A percentile compares a stretch with the other conserved stretches of the same genome.
These are phyloP conservation scores for Mrakiaceae sp. DNA, from an alignment of 1,284 basidiomycete species.

Conservation along the genomic window DNA sequence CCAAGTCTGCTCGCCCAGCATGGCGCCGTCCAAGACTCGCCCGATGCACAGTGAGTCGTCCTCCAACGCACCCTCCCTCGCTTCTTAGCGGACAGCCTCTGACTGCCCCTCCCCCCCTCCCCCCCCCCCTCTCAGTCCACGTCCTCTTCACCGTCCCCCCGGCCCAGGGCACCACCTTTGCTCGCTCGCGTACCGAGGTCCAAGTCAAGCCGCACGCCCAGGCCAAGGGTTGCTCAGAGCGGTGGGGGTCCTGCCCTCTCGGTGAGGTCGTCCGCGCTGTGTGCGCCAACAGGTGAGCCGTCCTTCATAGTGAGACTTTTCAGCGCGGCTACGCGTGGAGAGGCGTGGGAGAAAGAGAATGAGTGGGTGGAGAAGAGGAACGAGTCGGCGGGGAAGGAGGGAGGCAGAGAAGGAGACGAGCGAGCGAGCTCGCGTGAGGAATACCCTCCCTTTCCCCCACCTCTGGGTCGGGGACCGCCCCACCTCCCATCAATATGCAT, in stretches of 20 bases:
- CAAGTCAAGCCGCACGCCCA: conserved; percentile 10
- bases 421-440: no score
- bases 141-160: conserved; percentile 13
- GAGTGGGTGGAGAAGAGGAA: no score
- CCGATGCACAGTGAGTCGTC: no score
- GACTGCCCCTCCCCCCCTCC: not conserved
- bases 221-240: conserved; percentile 1
- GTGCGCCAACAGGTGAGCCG: conserved; percentile 2
- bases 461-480: no score
- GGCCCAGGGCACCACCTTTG: conserved; percentile 1
- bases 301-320: not conserved
- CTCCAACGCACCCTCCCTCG: not conserved
- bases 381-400: no score
- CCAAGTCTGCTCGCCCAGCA: no score
- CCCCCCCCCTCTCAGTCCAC: not conserved
- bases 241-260: conserved; percentile 9
- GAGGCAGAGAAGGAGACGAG: no score
- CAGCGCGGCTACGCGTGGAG: not conserved
- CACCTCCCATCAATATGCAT: no score
- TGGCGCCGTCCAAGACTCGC: no score
- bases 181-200: conserved; percentile 1
- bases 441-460: no score
- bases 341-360: no score
- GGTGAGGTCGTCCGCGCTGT: conserved; percentile 12
- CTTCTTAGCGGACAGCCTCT: no score